A percentile compares a stretch with the other conserved stretches of the same genome.
phyloP scores from a whole-genome alignment of 2,329 filamentous ascomycete genomes.

The Exophiala spinifera region DNA sequence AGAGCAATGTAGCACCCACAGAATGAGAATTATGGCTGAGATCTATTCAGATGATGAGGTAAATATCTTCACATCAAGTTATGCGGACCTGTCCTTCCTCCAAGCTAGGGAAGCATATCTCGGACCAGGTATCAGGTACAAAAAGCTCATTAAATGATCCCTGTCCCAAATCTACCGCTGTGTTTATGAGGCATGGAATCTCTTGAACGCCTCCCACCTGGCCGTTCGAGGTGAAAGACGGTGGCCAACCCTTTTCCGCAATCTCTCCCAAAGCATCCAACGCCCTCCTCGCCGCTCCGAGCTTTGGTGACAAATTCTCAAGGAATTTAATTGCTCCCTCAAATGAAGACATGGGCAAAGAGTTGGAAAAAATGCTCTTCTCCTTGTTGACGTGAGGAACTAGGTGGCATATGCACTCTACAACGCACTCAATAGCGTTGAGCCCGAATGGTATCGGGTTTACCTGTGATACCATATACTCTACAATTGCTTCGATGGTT shows the following conservation, averaged over 20 bases:
- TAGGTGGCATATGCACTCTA: slow-evolving; percentile 3
- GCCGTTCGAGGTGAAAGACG: too few relatives aligned
- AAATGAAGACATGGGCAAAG: not conserved
- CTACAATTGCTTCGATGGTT: slow-evolving; percentile 5
- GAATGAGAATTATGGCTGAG: too few relatives aligned
- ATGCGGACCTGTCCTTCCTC: not conserved
- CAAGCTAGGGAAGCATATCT: not conserved
- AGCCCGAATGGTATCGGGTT: slow-evolving; percentile 4
- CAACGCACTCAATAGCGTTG: slow-evolving; percentile 3
- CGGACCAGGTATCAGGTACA: not conserved
- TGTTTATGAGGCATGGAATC: not conserved
- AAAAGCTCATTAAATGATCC: slow-evolving; percentile 1
- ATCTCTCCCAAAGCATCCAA: slow-evolving; percentile 2
- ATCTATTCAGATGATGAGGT: too few relatives aligned
- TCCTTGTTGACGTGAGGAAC: not conserved
- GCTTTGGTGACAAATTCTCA: not conserved
- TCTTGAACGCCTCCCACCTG: not conserved
- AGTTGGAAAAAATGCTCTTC: not conserved
- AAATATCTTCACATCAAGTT: too few relatives aligned
- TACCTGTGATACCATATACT: not conserved
- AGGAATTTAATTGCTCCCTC: slow-evolving; percentile 3
- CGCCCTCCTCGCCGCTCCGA: slow-evolving; percentile 3
- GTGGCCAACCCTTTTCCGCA: not conserved
- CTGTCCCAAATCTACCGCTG: not conserved
- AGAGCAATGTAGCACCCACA: too few relatives aligned